A percentile compares a stretch with the other conserved stretches of the same genome.
phyloP scores from a whole-genome alignment of 768 basidiomycete genomes.

The Cystobasidium ongulense region DNA sequence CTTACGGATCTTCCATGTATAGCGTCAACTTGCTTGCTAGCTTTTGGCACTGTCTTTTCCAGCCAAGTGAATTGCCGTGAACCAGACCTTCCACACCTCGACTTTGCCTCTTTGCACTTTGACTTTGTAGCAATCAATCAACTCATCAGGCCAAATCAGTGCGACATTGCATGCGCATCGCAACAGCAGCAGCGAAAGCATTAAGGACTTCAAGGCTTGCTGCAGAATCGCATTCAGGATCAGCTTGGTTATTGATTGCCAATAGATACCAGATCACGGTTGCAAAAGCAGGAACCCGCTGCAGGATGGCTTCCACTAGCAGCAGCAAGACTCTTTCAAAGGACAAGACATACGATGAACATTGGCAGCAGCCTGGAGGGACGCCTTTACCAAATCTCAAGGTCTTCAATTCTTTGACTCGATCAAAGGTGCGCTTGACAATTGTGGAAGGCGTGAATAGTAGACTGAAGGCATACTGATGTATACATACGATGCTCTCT shows the following conservation, averaged over 20 bases:
- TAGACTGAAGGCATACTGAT: not conserved
- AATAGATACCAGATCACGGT: not conserved
- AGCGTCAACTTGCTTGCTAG: no score
- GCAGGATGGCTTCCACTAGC: not conserved
- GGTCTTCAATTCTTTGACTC: slow-evolving; percentile 87
- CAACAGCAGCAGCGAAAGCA: not conserved
- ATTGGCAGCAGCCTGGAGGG: slow-evolving; percentile 23
- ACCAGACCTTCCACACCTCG: no score
- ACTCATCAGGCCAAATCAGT: not conserved
- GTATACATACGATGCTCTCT: slow-evolving; percentile 7
- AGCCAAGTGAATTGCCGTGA: no score
- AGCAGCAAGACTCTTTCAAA: slow-evolving; percentile 2
- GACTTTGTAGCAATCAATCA: not conserved
- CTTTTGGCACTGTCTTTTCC: no score
- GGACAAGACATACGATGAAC: slow-evolving; percentile 17
- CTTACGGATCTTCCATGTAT: no score
- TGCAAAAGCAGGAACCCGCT: not conserved
- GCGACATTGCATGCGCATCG: not conserved
- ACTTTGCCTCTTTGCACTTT: not conserved
- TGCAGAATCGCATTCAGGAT: not conserved
- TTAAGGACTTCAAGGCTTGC: not conserved
- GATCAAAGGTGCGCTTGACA: slow-evolving; percentile 60
- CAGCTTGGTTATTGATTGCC: not conserved
- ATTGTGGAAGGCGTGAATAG: not conserved
- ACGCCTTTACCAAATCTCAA: slow-evolving; percentile 55